Percentiles rank a stretch among this genome's conserved stretches.
Conservation (phyloP, 148 eudicot genomes). For the Dianthus caryophyllus region DNA sequence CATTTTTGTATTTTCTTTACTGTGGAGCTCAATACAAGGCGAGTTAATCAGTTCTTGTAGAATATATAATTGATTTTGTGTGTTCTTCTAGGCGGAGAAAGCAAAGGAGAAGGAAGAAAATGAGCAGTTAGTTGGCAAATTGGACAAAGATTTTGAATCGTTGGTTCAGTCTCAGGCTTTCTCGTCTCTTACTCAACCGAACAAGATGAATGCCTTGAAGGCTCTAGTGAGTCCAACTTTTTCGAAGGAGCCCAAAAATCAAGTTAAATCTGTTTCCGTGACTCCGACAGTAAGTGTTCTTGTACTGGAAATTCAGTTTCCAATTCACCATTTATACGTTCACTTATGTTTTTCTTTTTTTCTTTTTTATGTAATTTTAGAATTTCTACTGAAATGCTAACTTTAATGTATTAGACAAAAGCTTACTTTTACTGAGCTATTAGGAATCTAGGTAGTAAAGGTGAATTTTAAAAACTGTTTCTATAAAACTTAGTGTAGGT, state of each 20-base stretch:
- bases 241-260: constrained; percentile 37
- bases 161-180: constrained; percentile 65
- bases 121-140: constrained; percentile 52
- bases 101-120: constrained; percentile 92
- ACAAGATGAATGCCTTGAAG: constrained; percentile 65
- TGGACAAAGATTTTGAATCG: constrained; percentile 78
- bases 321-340: neutral
- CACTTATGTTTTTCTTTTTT: neutral
- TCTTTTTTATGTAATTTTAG: neutral
- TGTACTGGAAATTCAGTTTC: neutral
- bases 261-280: constrained; percentile 27
- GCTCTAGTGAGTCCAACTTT: constrained; percentile 57
- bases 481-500: neutral
- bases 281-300: constrained; percentile 39
- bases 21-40: neutral
- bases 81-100: constrained; percentile 53
- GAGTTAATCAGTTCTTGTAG: neutral
- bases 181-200: constrained; percentile 63
- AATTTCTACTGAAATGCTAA: neutral
- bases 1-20: neutral
- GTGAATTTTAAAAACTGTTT: neutral
- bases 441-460: neutral
- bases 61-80: neutral
- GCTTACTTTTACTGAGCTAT: no score
- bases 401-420: neutral